Evolutionary conservation across 164 flowering plant genomes (phyloP).

Genomic region (Vitis vinifera): ASM3070453v1 NC_081820.1:7092501-7093000

Average conservation of each 20-base stretch:
- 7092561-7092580: constrained; percentile 90
- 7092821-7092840: too few species aligned
- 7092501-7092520: constrained; percentile 1
- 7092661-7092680: constrained; percentile 96
- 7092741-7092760: neutral
- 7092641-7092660: constrained; percentile 73
- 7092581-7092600: constrained; percentile 65
- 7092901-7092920: too few species aligned
- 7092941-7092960: too few species aligned
- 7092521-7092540: constrained; percentile 2
- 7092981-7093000: too few species aligned
- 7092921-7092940: too few species aligned
- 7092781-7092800: too few species aligned
- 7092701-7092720: constrained; percentile 90
- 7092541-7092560: constrained; percentile 47
- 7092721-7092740: constrained; percentile 48
- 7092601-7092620: constrained; percentile 40
- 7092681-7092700: constrained; percentile 77
- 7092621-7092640: constrained; percentile 59
- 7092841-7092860: too few species aligned
- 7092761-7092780: too few species aligned
- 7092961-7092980: too few species aligned
- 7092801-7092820: too few species aligned
- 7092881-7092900: too few species aligned
- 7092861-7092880: too few species aligned